These are phyloP conservation scores for Puya raimondii DNA, from an alignment of 176 grass and related monocot genomes.

Conservation along the genomic window DNA sequence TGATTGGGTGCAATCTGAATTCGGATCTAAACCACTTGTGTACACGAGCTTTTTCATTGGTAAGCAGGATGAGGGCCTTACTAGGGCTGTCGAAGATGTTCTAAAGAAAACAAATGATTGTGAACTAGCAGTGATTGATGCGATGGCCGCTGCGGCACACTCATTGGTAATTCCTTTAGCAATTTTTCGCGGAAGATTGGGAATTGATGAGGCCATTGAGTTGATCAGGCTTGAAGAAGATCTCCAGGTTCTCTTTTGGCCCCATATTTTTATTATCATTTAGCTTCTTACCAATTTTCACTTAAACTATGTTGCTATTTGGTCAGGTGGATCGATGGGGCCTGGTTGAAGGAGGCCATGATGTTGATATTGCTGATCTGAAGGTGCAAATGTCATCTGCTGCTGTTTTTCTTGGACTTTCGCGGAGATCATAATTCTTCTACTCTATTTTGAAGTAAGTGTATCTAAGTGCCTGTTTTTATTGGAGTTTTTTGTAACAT, in stretches of 20 bases:
- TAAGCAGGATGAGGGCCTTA: slow-evolving; percentile 62
- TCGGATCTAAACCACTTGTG: slow-evolving; percentile 55
- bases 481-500: neutral
- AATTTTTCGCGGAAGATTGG: slow-evolving; percentile 53
- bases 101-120: slow-evolving; percentile 53
- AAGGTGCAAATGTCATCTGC: slow-evolving; percentile 85
- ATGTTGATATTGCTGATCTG: slow-evolving; percentile 86
- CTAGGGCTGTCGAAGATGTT: slow-evolving; percentile 45
- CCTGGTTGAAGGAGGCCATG: slow-evolving; percentile 95
- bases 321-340: slow-evolving; percentile 85
- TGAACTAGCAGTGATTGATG: slow-evolving; percentile 88
- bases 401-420: slow-evolving; percentile 69
- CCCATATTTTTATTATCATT: slow-evolving; percentile 12
- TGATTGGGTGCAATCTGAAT: slow-evolving; percentile 71
- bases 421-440: slow-evolving; percentile 28
- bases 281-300: slow-evolving; percentile 1
- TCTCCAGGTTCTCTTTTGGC: slow-evolving; percentile 48
- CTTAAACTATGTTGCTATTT: slow-evolving; percentile 10
- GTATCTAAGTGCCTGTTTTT: neutral
- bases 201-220: slow-evolving; percentile 79
- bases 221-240: slow-evolving; percentile 95
- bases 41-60: slow-evolving; percentile 76
- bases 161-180: slow-evolving; percentile 83
- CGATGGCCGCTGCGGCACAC: slow-evolving; percentile 79
- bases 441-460: neutral